Percentiles rank a stretch among this genome's conserved stretches.
These are phyloP conservation scores for Triticum aestivum DNA, from an alignment of 176 grass and related monocot species.

Conservation along the genomic window DNA sequence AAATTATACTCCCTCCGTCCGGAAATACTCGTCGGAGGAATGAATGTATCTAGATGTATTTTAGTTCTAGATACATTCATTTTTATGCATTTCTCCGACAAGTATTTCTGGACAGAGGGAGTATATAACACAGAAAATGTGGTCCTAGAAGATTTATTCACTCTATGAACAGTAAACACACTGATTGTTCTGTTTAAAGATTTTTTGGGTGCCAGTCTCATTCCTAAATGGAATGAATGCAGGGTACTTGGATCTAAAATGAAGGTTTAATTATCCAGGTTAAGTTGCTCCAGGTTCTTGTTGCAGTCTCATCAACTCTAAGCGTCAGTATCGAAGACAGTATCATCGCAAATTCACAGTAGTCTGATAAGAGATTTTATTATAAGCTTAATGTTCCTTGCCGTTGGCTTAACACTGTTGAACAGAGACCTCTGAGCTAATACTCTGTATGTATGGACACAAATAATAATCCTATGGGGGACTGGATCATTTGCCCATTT, in stretches of 20 bases:
- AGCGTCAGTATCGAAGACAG: not conserved
- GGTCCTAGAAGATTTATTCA: not conserved
- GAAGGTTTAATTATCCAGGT: not conserved
- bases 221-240: not conserved
- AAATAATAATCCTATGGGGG: not conserved
- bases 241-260: not conserved
- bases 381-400: conserved; percentile 47
- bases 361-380: conserved; percentile 50
- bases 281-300: not conserved
- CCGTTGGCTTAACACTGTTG: conserved; percentile 49
- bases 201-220: not conserved
- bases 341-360: not conserved
- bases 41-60: no score
- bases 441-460: conserved; percentile 36
- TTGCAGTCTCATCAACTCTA: not conserved
- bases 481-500: no score
- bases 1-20: no score
- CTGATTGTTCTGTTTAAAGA: not conserved
- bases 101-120: no score
- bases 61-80: no score
- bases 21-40: no score
- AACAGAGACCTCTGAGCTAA: conserved; percentile 53
- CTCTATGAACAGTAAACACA: not conserved
- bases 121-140: not conserved
- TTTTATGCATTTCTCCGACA: no score